Evolutionary conservation across 257 asterid genomes (phyloP), one percentile per base, ranked within the genome.

Genomic region (Plectranthus barbatus): DNA sequence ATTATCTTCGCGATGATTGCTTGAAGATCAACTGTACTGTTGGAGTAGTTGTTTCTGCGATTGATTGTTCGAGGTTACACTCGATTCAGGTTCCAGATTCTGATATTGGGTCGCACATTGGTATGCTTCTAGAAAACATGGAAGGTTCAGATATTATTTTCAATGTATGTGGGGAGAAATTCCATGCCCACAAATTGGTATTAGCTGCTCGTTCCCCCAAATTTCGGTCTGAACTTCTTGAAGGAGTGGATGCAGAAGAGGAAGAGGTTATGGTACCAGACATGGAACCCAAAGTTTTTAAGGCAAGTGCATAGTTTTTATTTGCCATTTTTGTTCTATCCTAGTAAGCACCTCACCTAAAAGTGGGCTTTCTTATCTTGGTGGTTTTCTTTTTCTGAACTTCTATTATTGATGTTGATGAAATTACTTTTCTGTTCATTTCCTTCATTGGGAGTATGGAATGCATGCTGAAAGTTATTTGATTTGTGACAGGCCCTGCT

Each of bases 21-120:
- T 77, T 93, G 91, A 89, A 85, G 83, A 93, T 93, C 80, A 93
- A 93, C 72, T 93, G 99, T 65, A 93, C 99, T 50, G 99, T 93
- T 61, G 99, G 99, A 57, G 99, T 93, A 41, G 99, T 93, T 57
- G 95, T 86, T 14, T 93, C 99, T 69, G 95, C 86, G 39, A 84
- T 80, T 62, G 97, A 90, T 68, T 85, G 94, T 73, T 84, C 95
- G 14, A 83, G 91, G 72, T 73, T 87, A 64, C 94, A 81, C 75
- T 84, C 97, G 2, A 90, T 93, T 74, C 88, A 84, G 64, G 93
- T 89, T 77, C 98, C 98, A 17, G 93, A 83, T 54, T 89, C 97
- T 49, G 93, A 92, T 63, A 86, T 92, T 46, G 98, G 97, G 41
- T 74, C 88, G 45, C 83, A 92, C 70, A 83, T 92, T 72, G 98